Conservation (phyloP, 1,284 basidiomycete species). For the Butyriboletus pseudospeciosus region DNA sequence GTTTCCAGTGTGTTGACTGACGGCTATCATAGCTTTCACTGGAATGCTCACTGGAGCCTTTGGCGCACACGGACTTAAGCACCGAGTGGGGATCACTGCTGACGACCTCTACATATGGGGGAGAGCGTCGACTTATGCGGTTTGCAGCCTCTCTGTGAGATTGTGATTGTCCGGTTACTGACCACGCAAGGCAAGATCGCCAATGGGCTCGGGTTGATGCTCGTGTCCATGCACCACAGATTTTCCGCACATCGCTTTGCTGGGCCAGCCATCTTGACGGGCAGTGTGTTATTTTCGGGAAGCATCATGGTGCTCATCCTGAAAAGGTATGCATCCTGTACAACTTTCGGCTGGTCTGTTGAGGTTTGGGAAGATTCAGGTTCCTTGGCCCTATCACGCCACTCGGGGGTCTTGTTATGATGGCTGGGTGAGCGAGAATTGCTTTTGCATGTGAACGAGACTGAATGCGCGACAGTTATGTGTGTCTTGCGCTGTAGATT, state of each 20-base stretch:
- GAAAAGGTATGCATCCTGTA: slow-evolving; percentile 40
- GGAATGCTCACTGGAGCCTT: slow-evolving; percentile 69
- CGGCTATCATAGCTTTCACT: slow-evolving; percentile 39
- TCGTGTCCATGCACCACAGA: slow-evolving; percentile 67
- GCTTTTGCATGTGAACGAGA: background rate
- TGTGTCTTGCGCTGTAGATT: slow-evolving; percentile 47
- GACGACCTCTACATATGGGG: slow-evolving; percentile 58
- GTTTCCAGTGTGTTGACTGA: background rate
- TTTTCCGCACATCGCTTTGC: slow-evolving; percentile 63
- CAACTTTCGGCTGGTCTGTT: slow-evolving; percentile 1
- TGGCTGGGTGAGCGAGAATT: slow-evolving; percentile 60
- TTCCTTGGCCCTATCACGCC: slow-evolving; percentile 74
- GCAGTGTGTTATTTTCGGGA: slow-evolving; percentile 66
- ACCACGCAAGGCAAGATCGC: slow-evolving; percentile 49
- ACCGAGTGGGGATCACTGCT: slow-evolving; percentile 44
- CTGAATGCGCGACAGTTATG: slow-evolving; percentile 40
- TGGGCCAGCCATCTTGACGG: slow-evolving; percentile 63
- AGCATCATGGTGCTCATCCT: slow-evolving; percentile 64
- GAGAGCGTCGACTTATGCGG: slow-evolving; percentile 61
- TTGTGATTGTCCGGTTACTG: slow-evolving; percentile 7
- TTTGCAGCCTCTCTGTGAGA: slow-evolving; percentile 32
- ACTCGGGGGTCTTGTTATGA: slow-evolving; percentile 68
- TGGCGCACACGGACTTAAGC: slow-evolving; percentile 61
- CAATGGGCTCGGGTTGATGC: slow-evolving; percentile 72
- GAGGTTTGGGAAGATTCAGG: slow-evolving; percentile 42